Evolutionary conservation across 1,284 basidiomycete species (phyloP).

Genomic region (Hortiboletus rubellus): DNA sequence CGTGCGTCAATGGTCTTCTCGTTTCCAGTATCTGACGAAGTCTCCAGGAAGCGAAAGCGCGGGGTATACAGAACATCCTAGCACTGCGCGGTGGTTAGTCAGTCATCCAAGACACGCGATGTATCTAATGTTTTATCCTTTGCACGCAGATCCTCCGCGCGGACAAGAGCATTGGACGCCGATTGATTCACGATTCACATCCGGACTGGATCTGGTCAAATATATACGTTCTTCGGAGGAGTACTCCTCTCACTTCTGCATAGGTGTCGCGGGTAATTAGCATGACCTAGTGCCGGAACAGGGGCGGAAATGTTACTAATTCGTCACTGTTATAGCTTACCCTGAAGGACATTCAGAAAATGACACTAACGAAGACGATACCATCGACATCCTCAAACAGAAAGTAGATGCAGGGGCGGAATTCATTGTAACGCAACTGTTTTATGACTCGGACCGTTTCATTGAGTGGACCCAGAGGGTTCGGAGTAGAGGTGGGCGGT

Average conservation of each 20-base stretch:
- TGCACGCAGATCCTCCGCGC: constrained; percentile 77
- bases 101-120: constrained; percentile 18
- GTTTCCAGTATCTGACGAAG: constrained; percentile 7
- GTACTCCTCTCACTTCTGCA: constrained; percentile 85
- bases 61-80: constrained; percentile 89
- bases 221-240: constrained; percentile 85
- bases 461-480: constrained; percentile 76
- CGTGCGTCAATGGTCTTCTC: constrained; percentile 44
- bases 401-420: constrained; percentile 96
- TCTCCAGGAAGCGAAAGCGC: constrained; percentile 72
- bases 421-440: constrained; percentile 96
- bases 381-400: constrained; percentile 77
- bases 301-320: neutral
- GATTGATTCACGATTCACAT: constrained; percentile 82
- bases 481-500: constrained; percentile 62
- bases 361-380: constrained; percentile 60
- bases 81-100: constrained; percentile 83
- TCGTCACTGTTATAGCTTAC: constrained; percentile 57
- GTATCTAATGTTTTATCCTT: neutral
- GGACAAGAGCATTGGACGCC: constrained; percentile 93
- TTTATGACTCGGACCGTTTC: constrained; percentile 92
- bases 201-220: constrained; percentile 86
- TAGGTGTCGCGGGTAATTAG: constrained; percentile 80
- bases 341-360: constrained; percentile 89
- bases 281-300: constrained; percentile 1